Evolutionary conservation across 2,329 filamentous ascomycete species (phyloP).

Genomic region (Capronia coronata): DNA sequence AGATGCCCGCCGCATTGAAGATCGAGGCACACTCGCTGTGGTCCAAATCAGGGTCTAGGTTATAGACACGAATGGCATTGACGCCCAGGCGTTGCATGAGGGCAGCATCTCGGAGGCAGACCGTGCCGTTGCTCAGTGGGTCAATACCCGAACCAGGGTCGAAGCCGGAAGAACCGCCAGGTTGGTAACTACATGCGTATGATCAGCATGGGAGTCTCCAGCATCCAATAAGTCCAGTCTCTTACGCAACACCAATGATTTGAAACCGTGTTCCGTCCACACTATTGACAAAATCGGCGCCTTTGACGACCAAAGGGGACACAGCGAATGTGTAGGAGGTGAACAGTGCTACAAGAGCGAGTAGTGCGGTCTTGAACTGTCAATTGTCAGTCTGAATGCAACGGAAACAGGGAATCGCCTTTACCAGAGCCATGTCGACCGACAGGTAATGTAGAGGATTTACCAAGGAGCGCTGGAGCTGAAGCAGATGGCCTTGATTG

Average conservation of each 20-base stretch:
- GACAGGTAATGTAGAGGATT: not conserved
- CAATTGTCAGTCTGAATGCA: slow-evolving; percentile 6
- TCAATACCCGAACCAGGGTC: slow-evolving; percentile 45
- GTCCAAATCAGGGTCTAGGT: slow-evolving; percentile 53
- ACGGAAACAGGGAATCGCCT: not conserved
- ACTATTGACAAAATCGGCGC: slow-evolving; percentile 57
- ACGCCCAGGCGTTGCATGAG: slow-evolving; percentile 58
- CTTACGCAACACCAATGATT: slow-evolving; percentile 57
- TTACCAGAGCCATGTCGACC: slow-evolving; percentile 23
- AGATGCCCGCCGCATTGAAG: slow-evolving; percentile 61
- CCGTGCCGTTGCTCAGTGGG: slow-evolving; percentile 51
- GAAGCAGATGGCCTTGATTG: slow-evolving; percentile 4
- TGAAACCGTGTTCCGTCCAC: slow-evolving; percentile 54
- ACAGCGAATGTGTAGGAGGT: slow-evolving; percentile 47
- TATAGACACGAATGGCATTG: slow-evolving; percentile 62
- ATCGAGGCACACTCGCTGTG: slow-evolving; percentile 58
- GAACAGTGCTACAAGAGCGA: slow-evolving; percentile 37
- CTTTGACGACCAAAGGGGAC: slow-evolving; percentile 50
- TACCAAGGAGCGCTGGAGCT: slow-evolving; percentile 6
- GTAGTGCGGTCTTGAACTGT: slow-evolving; percentile 21
- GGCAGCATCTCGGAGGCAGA: slow-evolving; percentile 57
- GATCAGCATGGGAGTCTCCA: slow-evolving; percentile 14
- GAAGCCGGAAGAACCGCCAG: slow-evolving; percentile 55
- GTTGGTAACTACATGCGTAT: slow-evolving; percentile 48
- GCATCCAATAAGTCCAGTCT: slow-evolving; percentile 5